A percentile compares a stretch with the other conserved stretches of the same genome.
Evolutionary conservation across 192 early-diverging fungal species (phyloP).

Genomic region (Linnemannia zychae): DNA sequence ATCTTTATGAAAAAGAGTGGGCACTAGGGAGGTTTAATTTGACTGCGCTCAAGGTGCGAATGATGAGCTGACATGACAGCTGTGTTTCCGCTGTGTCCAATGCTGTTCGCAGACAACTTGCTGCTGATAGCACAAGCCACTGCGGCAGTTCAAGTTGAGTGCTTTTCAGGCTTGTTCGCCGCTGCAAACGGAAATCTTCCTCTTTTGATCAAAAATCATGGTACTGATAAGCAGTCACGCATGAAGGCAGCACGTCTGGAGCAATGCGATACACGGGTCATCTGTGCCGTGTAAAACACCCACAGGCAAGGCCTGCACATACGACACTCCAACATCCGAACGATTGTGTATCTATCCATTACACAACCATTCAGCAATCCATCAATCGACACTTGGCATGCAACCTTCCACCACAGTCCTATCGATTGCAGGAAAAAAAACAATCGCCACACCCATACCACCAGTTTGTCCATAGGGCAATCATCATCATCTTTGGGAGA

Average conservation of each 20-base stretch:
- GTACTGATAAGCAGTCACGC: slow-evolving; percentile 37
- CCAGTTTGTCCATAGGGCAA: neutral
- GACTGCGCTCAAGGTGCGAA: no score
- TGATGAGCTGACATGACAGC: no score
- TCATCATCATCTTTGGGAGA: neutral
- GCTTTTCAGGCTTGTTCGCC: slow-evolving; percentile 3
- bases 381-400: neutral
- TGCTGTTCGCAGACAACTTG: neutral
- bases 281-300: neutral
- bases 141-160: neutral
- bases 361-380: neutral
- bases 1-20: neutral
- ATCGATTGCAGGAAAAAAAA: neutral
- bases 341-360: neutral
- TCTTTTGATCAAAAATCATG: slow-evolving; percentile 55
- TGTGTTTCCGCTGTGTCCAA: no score
- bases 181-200: slow-evolving; percentile 33
- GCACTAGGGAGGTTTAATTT: no score
- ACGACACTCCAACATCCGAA: neutral
- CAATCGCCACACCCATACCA: neutral
- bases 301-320: neutral
- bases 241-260: neutral
- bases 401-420: no score
- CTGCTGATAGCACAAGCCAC: slow-evolving; percentile 16
- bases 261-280: neutral